Evolutionary conservation across 441 rosid genomes (phyloP), one percentile per base, ranked within the genome.

Genomic region (Caryocar brasiliense): DNA sequence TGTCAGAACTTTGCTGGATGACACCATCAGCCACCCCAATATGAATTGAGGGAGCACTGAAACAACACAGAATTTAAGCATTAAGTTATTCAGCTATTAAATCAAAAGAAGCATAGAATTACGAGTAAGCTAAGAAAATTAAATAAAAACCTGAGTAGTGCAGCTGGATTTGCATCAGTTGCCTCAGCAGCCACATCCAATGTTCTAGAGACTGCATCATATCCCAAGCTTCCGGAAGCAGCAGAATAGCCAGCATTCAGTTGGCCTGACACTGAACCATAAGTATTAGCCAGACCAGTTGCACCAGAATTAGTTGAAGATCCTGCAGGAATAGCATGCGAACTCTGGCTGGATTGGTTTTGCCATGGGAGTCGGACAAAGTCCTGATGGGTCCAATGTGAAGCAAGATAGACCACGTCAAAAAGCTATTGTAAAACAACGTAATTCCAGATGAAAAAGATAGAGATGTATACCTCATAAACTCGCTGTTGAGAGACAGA

Each of bases 331-430:
- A 74, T 25, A 32, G 78, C 44, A 60, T 79, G 86, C n/a, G 95
- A 64, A 14, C 68, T 72, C 63, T 80, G 95, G 66, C 66, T 68
- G 39, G 97, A 81, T 54, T 84, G 99, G 55, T 81, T 93, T 76
- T 89, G 97, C 96, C 81, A 86, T 36, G 97, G 99, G 72, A 86
- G 87, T 58, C 91, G 82, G 68, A 89, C 91, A 59, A 93, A 93
- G 60, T 93, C 97, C 99, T 93, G 76, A 58, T n/a, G n/a, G n/a
- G n/a, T n/a, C n/a, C n/a, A n/a, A n/a, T n/a, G n/a, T n/a, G n/a
- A n/a, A n/a, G n/a, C n/a, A n/a, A n/a, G n/a, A n/a, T n/a, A n/a
- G n/a, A n/a, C n/a, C n/a, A n/a, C n/a, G 9, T 7, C 23, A 39
- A 28, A 47, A 20, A 10, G 13, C 33, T 60, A 49, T 38, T 35